These are phyloP conservation scores for Cucurbita pepo DNA, from an alignment of 306 rosid species.

Conservation along the genomic window DNA sequence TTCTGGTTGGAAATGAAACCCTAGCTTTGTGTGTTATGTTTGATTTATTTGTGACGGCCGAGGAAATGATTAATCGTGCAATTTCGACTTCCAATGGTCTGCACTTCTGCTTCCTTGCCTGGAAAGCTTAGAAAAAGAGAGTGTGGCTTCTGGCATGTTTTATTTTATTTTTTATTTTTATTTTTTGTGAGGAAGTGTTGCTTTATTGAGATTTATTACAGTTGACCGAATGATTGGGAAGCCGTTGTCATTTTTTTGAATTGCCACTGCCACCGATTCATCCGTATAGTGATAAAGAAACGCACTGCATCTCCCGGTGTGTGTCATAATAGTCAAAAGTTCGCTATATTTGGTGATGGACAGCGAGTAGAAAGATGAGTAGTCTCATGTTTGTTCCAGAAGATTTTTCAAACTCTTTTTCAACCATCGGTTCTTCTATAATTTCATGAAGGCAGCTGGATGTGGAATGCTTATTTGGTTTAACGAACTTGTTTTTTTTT, in stretches of 20 bases:
- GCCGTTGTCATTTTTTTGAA: background rate
- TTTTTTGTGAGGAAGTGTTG: background rate
- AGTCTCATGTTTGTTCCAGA: background rate
- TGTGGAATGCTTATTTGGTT: background rate
- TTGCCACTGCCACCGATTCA: background rate
- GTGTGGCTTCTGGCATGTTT: background rate
- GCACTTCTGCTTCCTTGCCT: background rate
- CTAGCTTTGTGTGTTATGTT: background rate
- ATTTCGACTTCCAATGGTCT: background rate
- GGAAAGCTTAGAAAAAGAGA: background rate
- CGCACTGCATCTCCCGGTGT: background rate
- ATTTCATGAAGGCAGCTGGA: background rate
- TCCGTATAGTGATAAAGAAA: background rate
- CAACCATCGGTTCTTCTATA: background rate
- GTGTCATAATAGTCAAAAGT: background rate
- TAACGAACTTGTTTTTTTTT: background rate
- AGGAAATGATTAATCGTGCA: background rate
- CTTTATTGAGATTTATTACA: background rate
- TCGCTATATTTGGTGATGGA: background rate
- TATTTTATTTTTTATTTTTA: background rate
- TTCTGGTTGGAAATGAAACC: background rate
- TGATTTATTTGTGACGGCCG: background rate
- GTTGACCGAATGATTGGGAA: background rate
- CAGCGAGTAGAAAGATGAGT: background rate
- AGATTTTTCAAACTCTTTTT: background rate